Conservation (phyloP, 164 flowering plant species). For the Vitis vinifera region ASM3070453v1 NC_081810.1:8597001-8597500, state of each 20-base stretch:
- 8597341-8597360: too few relatives aligned
- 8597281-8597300: too few relatives aligned
- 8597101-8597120: background rate
- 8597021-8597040: slow-evolving; percentile 18
- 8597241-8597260: background rate
- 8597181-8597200: background rate
- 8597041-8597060: background rate
- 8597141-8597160: background rate
- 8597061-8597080: background rate
- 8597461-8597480: too few relatives aligned
- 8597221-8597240: background rate
- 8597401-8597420: too few relatives aligned
- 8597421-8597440: too few relatives aligned
- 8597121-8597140: background rate
- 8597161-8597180: background rate
- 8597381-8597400: too few relatives aligned
- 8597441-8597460: too few relatives aligned
- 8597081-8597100: background rate
- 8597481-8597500: too few relatives aligned
- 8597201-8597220: background rate
- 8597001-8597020: slow-evolving; percentile 3
- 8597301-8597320: too few relatives aligned
- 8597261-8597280: too few relatives aligned
- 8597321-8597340: too few relatives aligned
- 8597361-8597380: too few relatives aligned